phyloP scores from a whole-genome alignment of 306 rosid species.

The Quercus gilva region DNA sequence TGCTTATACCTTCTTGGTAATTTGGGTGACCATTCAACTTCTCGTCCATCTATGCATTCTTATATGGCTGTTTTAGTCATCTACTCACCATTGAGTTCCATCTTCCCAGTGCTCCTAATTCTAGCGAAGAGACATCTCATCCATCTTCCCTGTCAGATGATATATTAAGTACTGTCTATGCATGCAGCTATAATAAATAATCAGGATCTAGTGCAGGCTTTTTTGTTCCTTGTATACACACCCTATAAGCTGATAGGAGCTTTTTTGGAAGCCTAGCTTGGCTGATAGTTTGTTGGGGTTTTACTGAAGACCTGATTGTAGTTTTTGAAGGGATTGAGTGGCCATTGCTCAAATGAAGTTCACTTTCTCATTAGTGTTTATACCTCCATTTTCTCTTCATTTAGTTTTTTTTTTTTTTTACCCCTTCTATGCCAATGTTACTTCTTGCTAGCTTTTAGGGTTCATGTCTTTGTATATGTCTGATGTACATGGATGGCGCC shows the following conservation, averaged over 20 bases:
- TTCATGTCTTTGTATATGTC: background rate
- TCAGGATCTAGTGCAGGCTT: background rate
- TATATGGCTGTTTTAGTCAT: background rate
- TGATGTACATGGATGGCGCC: background rate
- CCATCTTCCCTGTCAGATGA: background rate
- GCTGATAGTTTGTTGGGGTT: background rate
- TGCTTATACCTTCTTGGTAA: background rate
- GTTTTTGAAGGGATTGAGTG: background rate
- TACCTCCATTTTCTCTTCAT: background rate
- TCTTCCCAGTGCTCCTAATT: background rate
- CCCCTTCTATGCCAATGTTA: background rate
- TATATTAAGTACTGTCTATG: background rate
- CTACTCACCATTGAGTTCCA: background rate
- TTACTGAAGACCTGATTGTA: background rate
- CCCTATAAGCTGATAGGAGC: background rate
- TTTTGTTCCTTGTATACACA: background rate
- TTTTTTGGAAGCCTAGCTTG: background rate
- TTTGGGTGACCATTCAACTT: background rate
- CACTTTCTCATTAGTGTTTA: background rate
- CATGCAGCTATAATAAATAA: background rate
- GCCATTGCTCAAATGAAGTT: background rate
- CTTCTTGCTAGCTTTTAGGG: background rate
- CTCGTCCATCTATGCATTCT: background rate
- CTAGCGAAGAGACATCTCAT: background rate
- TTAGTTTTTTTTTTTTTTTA: no score